Base-by-base conservation (phyloP, 1,284 basidiomycete species). In the Leccinum griseonigrum region DNA sequence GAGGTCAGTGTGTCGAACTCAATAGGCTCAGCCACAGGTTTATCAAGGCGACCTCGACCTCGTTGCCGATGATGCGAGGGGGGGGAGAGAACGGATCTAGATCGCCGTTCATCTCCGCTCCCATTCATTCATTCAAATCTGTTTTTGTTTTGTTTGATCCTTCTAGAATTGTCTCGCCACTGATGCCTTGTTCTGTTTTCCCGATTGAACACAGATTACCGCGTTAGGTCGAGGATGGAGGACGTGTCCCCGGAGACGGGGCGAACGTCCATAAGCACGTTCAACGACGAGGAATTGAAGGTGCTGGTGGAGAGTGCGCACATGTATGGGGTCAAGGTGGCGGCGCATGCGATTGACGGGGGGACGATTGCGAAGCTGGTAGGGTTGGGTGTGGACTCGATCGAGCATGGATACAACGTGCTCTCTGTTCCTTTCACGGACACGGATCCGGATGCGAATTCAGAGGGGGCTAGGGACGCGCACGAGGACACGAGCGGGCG, bases 281-380 rank as follows among this genome's bases (percentile, higher is more conserved):
- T 88, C 71, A 76, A 71, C 51, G 63, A 68, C 10, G 74, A 77
- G 6, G 87, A 88, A 69, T 69, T 87, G 34, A 65, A 75, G 46
- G 79, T 77, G 1, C 81, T 88, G 71, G 81, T 87, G 29, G 67
- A 74, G 58, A 81, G 82, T 6, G 83, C 83, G 4, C 83, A 85
- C 68, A 71, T 71, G 4, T 76, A 79, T 51, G 85, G 81, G 11
- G 83, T 84, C 64, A 85, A 85, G 71, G 83, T 88, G 51, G 84
- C 85, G 3, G 83, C 83, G 0, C 88, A 90, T 69, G 79, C 83
- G 5, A 78, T 76, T 9, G 77, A 77, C 4, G 66, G 75, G 22
- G 67, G 70, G 10, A 77, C 79, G 7, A 79, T 83, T 32, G 66
- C 69, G 16, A 68, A 64, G 22, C 73, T 82, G 4, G 68, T 79